Evolutionary conservation across 176 grass and related monocot species (phyloP), one percentile per base, ranked within the genome.

Genomic region (Hsuehochloa calcarea): DNA sequence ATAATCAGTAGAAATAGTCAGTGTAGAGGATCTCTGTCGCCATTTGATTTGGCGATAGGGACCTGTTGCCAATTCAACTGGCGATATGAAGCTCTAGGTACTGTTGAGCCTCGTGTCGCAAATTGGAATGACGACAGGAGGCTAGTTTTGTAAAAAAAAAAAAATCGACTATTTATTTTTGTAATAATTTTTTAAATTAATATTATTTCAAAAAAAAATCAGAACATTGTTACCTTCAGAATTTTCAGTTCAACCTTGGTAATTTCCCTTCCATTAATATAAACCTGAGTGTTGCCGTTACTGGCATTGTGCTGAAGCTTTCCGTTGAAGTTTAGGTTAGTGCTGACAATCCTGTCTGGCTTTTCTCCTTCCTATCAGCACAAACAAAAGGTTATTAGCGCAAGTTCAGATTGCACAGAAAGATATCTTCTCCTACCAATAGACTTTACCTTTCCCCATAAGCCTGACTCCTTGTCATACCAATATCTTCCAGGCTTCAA

Each of bases 391-490:
- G 58, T 44, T 25, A 66, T 79, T 46, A 78, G 46, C 14, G 14
- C 12, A 63, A 37, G 8, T 22, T 71, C 25, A 56, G 44, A 44
- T 45, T 80, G 20, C 41, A 16, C 22, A 82, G 19, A 83, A 85
- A 41, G 63, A 38, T 17, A 50, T 45, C 40, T 25, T 29, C 38
- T 43, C 29, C 38, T 55, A 52, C 22, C 15, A 65, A 29, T 60
- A 69, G 58, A 62, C 72, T 86, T 88, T 54, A 85, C 95, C 87
- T 94, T 95, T 80, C 96, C 96, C 96, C 96, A 98, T 31, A 98
- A 62, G 43, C 96, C 96, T 1, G 96, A 95, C 81, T 98, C 96
- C 74, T 98, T 98, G 78, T 98, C 96, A 75, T 98, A 98, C 96
- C 96, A 98, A 81, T 98, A 98, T 20, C 84, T 91, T n/a, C 96